Conservation (phyloP, 2,329 filamentous ascomycete genomes). For the Penicillium sp. region DNA sequence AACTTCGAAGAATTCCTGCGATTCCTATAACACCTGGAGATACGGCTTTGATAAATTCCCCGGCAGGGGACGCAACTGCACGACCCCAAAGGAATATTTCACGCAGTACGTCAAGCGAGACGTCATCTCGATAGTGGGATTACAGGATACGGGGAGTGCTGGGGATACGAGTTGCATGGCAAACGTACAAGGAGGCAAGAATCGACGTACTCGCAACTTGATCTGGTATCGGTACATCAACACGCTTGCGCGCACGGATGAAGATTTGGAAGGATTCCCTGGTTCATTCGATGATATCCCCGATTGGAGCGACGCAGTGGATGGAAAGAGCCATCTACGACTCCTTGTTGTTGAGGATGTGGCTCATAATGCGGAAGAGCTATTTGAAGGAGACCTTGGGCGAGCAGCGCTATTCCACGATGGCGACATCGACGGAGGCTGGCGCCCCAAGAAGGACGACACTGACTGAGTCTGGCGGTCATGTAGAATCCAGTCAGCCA, state of each 20-base stretch:
- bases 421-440: slow-evolving; percentile 10
- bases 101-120: slow-evolving; percentile 13
- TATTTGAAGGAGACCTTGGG: slow-evolving; percentile 10
- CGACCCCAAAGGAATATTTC: slow-evolving; percentile 16
- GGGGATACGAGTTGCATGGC: slow-evolving; percentile 19
- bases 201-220: slow-evolving; percentile 16
- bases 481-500: too few species aligned
- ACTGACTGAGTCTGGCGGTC: too few species aligned
- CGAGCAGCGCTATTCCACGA: slow-evolving; percentile 10
- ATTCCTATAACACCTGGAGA: slow-evolving; percentile 11
- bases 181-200: slow-evolving; percentile 12
- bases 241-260: slow-evolving; percentile 13
- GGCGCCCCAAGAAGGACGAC: slow-evolving; percentile 9
- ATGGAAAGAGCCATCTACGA: slow-evolving; percentile 11
- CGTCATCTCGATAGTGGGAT: slow-evolving; percentile 15
- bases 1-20: slow-evolving; percentile 1
- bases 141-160: slow-evolving; percentile 12
- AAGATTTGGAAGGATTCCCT: slow-evolving; percentile 15
- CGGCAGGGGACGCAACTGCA: slow-evolving; percentile 7
- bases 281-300: slow-evolving; percentile 12
- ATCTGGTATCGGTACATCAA: slow-evolving; percentile 19
- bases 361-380: slow-evolving; percentile 12
- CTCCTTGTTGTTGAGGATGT: slow-evolving; percentile 13
- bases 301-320: slow-evolving; percentile 13
- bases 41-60: slow-evolving; percentile 18